Evolutionary conservation across 2,329 filamentous ascomycete genomes (phyloP), one percentile per base, ranked within the genome.

Genomic region (Sporothrix variecibatus): DNA sequence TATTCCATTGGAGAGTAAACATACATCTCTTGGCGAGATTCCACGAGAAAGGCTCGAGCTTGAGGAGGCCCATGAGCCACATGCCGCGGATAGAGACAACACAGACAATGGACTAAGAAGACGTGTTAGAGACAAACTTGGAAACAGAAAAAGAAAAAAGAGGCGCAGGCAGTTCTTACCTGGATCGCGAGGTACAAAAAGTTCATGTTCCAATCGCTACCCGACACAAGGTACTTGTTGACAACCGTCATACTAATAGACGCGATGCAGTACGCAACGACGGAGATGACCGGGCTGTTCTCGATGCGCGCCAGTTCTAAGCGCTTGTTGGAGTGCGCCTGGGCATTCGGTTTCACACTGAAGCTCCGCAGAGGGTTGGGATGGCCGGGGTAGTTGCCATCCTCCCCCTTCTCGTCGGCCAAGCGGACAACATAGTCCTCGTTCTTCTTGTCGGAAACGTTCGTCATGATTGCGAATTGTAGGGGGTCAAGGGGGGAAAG

Each of bases 211-310:
- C 97, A 99, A 78, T 92, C 89, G 71, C 89, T 88, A 75, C 96
- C 96, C 8, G 94, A 98, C 65, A 99, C 90, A 76, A 98, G 95
- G 83, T 97, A 99, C 87, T 99, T 99, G 86, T 99, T 99, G 83
- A 97, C 96, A n/a, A 98, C 93, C 8, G 96, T 99, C 96, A 99
- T 99, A 83, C 95, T 89, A 81, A 99, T 99, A n/a, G 95, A 98
- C 72, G 95, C 94, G 80, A 93, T 87, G 84, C 96, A 99, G 87
- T 99, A 99, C 68, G 93, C 90, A 77, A 97, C 81, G 79, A 99
- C 93, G 28, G 95, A 94, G 67, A 96, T 82, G 64, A 89, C 86
- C 20, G 94, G 93, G 83, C 90, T 96, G 84, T 94, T 94, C 79
- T 91, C 88, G 76, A 94, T 82, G 78, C 85, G 84, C 76, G 85